phyloP scores from a whole-genome alignment of 495 filamentous ascomycete genomes.

The Aspergillus mulundensis region DNA sequence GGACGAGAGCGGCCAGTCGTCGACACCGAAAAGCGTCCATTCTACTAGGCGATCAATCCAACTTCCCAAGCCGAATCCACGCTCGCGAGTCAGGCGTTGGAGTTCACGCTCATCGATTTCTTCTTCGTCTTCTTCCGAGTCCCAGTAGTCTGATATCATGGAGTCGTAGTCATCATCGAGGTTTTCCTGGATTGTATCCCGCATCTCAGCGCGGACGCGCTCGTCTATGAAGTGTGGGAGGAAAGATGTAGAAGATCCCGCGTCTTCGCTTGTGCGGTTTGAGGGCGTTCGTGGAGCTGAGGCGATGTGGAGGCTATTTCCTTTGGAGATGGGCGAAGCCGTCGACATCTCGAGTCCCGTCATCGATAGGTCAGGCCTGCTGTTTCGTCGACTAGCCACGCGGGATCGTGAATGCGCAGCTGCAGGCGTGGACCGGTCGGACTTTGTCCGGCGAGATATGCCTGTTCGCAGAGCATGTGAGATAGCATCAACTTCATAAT shows the following conservation, averaged over 20 bases:
- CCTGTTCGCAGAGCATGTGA: neutral
- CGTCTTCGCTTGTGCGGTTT: slow-evolving; percentile 12
- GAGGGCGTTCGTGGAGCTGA: neutral
- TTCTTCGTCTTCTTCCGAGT: slow-evolving; percentile 22
- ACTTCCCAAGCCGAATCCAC: slow-evolving; percentile 64
- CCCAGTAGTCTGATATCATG: slow-evolving; percentile 20
- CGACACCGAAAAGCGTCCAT: slow-evolving; percentile 73
- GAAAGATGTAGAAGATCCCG: slow-evolving; percentile 9
- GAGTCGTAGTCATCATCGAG: slow-evolving; percentile 1
- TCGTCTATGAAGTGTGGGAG: slow-evolving; percentile 44
- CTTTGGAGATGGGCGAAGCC: neutral
- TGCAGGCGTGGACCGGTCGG: slow-evolving; percentile 37
- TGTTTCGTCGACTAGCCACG: slow-evolving; percentile 29
- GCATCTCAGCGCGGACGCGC: slow-evolving; percentile 43
- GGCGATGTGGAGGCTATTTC: neutral
- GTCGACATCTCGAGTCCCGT: slow-evolving; percentile 21
- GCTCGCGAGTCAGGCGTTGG: slow-evolving; percentile 45
- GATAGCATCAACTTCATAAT: slow-evolving; percentile 24
- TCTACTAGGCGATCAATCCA: slow-evolving; percentile 73
- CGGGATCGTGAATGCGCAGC: slow-evolving; percentile 33
- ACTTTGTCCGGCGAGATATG: slow-evolving; percentile 25
- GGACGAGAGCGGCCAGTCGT: slow-evolving; percentile 44
- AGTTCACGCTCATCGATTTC: slow-evolving; percentile 44
- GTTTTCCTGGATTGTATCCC: slow-evolving; percentile 22
- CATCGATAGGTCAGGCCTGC: slow-evolving; percentile 37